Evolutionary conservation across 139 green algal genomes (phyloP).

Genomic region (Asterochloris erici): DNA sequence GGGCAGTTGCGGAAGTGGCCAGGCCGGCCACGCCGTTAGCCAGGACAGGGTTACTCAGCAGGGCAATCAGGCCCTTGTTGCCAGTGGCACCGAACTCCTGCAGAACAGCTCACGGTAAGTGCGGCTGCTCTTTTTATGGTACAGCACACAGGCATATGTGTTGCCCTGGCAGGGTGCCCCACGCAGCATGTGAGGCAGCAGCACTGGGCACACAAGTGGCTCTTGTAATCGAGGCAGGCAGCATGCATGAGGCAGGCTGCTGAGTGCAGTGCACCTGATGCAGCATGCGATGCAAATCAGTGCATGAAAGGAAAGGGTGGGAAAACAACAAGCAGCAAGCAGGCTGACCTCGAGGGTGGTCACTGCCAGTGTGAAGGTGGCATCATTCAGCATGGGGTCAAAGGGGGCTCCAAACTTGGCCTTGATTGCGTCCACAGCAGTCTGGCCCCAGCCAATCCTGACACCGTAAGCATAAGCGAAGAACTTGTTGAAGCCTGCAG

Average conservation of each 20-base stretch:
- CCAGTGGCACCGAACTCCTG: conserved; percentile 31
- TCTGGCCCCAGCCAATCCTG: neutral
- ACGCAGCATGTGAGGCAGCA: too few species aligned
- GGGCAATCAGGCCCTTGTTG: conserved; percentile 23
- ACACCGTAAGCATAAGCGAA: conserved; percentile 8
- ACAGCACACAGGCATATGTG: too few species aligned
- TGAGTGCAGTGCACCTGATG: too few species aligned
- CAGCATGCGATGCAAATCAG: too few species aligned
- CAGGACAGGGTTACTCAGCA: conserved; percentile 26
- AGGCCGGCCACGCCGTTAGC: conserved; percentile 30
- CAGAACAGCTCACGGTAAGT: too few species aligned
- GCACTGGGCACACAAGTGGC: too few species aligned
- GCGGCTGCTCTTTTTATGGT: too few species aligned
- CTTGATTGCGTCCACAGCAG: neutral
- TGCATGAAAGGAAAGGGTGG: too few species aligned
- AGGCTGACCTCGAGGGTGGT: conserved; percentile 13
- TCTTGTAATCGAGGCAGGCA: too few species aligned
- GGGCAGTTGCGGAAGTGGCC: conserved; percentile 23
- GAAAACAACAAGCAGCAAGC: too few species aligned
- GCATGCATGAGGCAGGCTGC: too few species aligned
- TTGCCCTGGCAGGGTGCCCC: too few species aligned
- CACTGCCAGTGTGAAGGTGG: conserved; percentile 27
- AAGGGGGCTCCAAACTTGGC: neutral
- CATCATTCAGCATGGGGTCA: conserved; percentile 29
- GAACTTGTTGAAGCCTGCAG: conserved; percentile 29